Percentiles rank a stretch among this genome's conserved stretches.
Conservation (phyloP, 2,329 filamentous ascomycete species). For the Drechmeria coniospora region DNA sequence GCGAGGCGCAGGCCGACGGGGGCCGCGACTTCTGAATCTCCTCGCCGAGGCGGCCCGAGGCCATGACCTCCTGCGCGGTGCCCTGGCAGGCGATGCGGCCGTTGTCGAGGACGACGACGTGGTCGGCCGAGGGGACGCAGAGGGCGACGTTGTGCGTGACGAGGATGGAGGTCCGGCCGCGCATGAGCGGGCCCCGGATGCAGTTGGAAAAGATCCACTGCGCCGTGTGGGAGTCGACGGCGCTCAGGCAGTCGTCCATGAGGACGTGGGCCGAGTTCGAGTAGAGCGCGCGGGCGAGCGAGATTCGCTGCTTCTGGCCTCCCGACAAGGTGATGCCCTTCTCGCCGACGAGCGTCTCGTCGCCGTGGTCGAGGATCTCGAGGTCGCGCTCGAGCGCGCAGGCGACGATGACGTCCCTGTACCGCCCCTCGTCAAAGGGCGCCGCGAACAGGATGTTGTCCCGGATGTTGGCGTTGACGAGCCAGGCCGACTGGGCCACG, state of each 20-base stretch:
- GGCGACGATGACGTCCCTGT: constrained; percentile 74
- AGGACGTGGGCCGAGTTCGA: constrained; percentile 83
- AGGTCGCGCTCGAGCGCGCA: constrained; percentile 86
- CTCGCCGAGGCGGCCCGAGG: constrained; percentile 77
- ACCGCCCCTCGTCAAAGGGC: constrained; percentile 64
- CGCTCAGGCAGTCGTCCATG: constrained; percentile 88
- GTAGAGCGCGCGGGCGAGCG: constrained; percentile 91
- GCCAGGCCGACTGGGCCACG: constrained; percentile 91
- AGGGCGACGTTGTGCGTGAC: constrained; percentile 93
- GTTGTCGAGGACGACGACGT: constrained; percentile 76
- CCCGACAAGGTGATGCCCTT: constrained; percentile 95
- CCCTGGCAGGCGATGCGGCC: constrained; percentile 67
- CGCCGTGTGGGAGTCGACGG: constrained; percentile 91
- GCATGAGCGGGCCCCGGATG: constrained; percentile 79
- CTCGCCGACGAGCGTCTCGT: constrained; percentile 87
- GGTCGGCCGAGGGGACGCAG: constrained; percentile 64
- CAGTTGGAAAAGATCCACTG: constrained; percentile 97
- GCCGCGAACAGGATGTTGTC: constrained; percentile 91
- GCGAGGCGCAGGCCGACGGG: constrained; percentile 54
- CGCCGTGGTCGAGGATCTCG: constrained; percentile 80
- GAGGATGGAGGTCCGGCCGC: constrained; percentile 75
- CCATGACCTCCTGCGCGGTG: constrained; percentile 60
- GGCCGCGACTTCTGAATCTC: constrained; percentile 62
- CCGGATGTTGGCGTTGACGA: constrained; percentile 88
- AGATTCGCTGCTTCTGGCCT: constrained; percentile 95